phyloP scores from a whole-genome alignment of 177 flowering plant genomes.

The Vitis hybrid region DNA sequence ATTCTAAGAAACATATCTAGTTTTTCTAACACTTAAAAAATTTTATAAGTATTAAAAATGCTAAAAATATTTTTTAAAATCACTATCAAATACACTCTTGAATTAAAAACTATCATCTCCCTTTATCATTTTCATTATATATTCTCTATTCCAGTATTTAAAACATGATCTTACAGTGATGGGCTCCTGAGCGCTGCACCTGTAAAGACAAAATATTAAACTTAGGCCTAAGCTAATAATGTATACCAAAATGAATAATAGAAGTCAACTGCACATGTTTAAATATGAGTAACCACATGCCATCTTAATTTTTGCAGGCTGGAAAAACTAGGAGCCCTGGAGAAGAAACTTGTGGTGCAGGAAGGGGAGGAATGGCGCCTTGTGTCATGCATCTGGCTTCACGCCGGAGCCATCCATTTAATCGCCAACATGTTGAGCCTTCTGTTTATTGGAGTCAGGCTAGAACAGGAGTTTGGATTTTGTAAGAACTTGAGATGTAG shows the following conservation, averaged over 20 bases:
- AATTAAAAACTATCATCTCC: too few relatives aligned
- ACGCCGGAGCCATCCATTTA: slow-evolving; percentile 60
- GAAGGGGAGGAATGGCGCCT: slow-evolving; percentile 51
- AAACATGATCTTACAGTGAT: neutral
- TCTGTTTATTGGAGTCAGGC: slow-evolving; percentile 46
- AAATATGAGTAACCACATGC: neutral
- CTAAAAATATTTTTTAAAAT: too few relatives aligned
- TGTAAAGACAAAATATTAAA: neutral
- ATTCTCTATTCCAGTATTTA: too few relatives aligned
- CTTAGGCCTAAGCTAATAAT: neutral
- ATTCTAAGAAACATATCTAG: too few relatives aligned
- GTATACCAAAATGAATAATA: neutral
- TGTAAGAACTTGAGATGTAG: slow-evolving; percentile 34
- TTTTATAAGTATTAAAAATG: too few relatives aligned
- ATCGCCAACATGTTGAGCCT: slow-evolving; percentile 64
- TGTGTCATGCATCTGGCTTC: slow-evolving; percentile 63
- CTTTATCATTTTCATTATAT: too few relatives aligned
- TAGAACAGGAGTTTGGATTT: slow-evolving; percentile 69
- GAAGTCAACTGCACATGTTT: neutral
- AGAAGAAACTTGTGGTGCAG: slow-evolving; percentile 32
- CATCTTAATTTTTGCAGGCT: slow-evolving; percentile 36
- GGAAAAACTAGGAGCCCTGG: slow-evolving; percentile 50
- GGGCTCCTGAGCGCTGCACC: neutral
- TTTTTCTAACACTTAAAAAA: too few relatives aligned
- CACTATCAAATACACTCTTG: too few relatives aligned